Base-by-base conservation (phyloP, 139 green algal species). In the Penium margaritaceum region DNA sequence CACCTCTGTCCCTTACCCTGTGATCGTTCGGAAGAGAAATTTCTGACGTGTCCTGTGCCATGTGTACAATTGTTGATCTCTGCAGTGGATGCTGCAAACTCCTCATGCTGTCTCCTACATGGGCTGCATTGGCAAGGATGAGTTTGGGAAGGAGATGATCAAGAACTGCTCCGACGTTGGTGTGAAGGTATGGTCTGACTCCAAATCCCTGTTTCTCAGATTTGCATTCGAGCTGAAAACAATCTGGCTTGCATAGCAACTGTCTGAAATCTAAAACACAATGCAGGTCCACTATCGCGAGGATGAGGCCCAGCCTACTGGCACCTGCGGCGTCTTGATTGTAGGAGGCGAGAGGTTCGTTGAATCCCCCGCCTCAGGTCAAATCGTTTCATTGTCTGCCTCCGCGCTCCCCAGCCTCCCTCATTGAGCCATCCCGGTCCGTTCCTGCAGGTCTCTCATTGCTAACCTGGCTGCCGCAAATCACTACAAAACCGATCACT, bases 381-480 rank as follows among this genome's bases (percentile, higher is more conserved):
- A n/a, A n/a, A n/a, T n/a, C n/a, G n/a, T n/a, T n/a, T n/a, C n/a
- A n/a, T n/a, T n/a, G n/a, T n/a, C n/a, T n/a, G n/a, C n/a, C n/a
- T n/a, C n/a, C n/a, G n/a, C n/a, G n/a, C n/a, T n/a, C n/a, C n/a
- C n/a, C n/a, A n/a, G n/a, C n/a, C n/a, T n/a, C n/a, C n/a, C n/a
- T n/a, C n/a, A n/a, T n/a, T n/a, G n/a, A n/a, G n/a, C n/a, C n/a
- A n/a, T n/a, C n/a, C n/a, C n/a, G n/a, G n/a, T n/a, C n/a, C n/a
- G n/a, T n/a, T n/a, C n/a, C n/a, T n/a, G 46, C 68, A 80, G 75
- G 35, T 95, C 87, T 5, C 83, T 99, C 63, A 89, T 97, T 5
- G 93, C 94, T 61, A 95, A 99, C 86, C 82, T 99, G 61, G 88
- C 90, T 2, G 94, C 94, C 12, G 94, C 94, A 58, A 98, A 99